phyloP scores from a whole-genome alignment of 176 grass and related monocot genomes.

The Juncus inflexus region DNA sequence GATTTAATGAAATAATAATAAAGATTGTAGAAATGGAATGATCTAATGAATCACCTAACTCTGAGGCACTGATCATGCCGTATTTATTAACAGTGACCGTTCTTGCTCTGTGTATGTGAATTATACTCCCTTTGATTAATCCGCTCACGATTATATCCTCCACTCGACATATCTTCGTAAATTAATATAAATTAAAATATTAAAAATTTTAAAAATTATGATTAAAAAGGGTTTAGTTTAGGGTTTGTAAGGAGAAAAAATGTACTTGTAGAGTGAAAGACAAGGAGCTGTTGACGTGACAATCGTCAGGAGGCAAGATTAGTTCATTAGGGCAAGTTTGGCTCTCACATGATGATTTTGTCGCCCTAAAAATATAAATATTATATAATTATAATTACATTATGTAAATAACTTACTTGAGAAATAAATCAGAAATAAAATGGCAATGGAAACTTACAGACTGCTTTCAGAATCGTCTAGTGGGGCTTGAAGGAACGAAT shows the following conservation, averaged over 20 bases:
- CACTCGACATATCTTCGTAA: slow-evolving; percentile 79
- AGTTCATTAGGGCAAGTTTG: slow-evolving; percentile 90
- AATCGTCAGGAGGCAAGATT: slow-evolving; percentile 93
- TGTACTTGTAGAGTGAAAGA: slow-evolving; percentile 88
- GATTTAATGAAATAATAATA: too few relatives aligned
- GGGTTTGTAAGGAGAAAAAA: slow-evolving; percentile 9
- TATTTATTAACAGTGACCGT: slow-evolving; percentile 61
- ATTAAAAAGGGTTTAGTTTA: not conserved
- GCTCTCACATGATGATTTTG: slow-evolving; percentile 73
- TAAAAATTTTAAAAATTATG: not conserved
- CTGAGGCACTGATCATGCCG: slow-evolving; percentile 91
- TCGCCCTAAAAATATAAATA: slow-evolving; percentile 48
- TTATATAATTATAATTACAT: slow-evolving; percentile 12
- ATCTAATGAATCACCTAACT: slow-evolving; percentile 81
- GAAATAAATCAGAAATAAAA: slow-evolving; percentile 23
- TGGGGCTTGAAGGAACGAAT: slow-evolving; percentile 87
- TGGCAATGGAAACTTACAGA: slow-evolving; percentile 55
- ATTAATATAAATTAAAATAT: not conserved
- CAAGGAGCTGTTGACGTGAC: slow-evolving; percentile 85
- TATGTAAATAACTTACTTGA: slow-evolving; percentile 26
- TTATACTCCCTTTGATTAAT: slow-evolving; percentile 74
- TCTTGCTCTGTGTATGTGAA: slow-evolving; percentile 98
- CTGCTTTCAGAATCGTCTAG: slow-evolving; percentile 67
- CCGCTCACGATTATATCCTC: slow-evolving; percentile 86
- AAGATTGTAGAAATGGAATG: not conserved